Percentiles rank a stretch among this genome's conserved stretches.
phyloP scores from a whole-genome alignment of 352 stramenopile genomes.

The Pythium brachiatum region DNA sequence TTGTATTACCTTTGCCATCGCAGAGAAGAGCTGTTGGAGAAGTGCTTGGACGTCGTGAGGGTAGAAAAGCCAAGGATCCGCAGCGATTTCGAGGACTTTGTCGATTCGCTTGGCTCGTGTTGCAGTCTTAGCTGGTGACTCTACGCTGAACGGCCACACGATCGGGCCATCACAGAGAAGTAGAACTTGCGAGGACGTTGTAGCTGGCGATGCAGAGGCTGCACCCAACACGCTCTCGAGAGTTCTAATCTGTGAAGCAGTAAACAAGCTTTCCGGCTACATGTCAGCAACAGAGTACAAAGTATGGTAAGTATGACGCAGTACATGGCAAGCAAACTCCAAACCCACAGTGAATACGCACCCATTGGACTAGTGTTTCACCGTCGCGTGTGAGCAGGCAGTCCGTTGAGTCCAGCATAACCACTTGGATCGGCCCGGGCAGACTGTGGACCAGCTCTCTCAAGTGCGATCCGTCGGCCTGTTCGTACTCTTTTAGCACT shows the following conservation, averaged over 20 bases:
- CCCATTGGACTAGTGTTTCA: not conserved
- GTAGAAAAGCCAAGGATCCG: constrained; percentile 18
- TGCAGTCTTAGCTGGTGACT: not conserved
- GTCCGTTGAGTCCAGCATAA: constrained; percentile 1
- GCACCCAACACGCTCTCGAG: constrained; percentile 21
- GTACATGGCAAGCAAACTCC: no score
- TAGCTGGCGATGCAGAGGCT: not conserved
- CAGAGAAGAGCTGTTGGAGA: constrained; percentile 11
- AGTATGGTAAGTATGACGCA: no score
- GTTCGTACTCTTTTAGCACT: constrained; percentile 46
- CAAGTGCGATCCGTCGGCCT: not conserved
- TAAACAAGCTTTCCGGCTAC: not conserved
- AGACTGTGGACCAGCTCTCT: not conserved
- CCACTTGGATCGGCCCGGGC: not conserved
- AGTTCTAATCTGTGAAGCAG: not conserved
- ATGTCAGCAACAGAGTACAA: no score
- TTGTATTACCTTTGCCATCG: constrained; percentile 8
- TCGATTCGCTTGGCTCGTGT: constrained; percentile 14
- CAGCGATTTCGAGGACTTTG: constrained; percentile 21
- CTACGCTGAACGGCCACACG: constrained; percentile 28
- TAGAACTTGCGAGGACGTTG: constrained; percentile 19
- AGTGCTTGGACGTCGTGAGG: constrained; percentile 4
- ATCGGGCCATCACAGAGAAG: constrained; percentile 60
- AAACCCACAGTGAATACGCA: not conserved
- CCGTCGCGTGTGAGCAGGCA: not conserved